These are phyloP conservation scores for Alternaria triticimaculans DNA, from an alignment of 2,329 filamentous ascomycete species.

Conservation along the genomic window DNA sequence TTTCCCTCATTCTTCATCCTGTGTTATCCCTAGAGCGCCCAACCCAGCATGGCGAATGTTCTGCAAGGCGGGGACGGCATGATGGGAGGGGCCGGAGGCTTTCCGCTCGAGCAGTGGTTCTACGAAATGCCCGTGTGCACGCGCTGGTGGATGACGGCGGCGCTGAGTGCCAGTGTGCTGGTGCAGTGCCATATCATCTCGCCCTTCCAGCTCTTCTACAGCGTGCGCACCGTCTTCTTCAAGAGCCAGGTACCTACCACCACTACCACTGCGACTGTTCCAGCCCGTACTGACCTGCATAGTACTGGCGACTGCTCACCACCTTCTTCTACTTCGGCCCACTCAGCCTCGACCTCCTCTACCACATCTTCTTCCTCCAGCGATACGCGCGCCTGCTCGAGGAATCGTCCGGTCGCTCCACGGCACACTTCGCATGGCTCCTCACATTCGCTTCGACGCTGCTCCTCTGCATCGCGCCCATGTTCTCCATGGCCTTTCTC, in stretches of 20 bases:
- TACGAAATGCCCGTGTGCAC: conserved; percentile 98
- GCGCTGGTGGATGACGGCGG: conserved; percentile 94
- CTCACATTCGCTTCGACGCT: conserved; percentile 82
- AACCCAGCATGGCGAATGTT: conserved; percentile 53
- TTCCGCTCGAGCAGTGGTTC: conserved; percentile 96
- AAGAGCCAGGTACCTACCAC: conserved; percentile 77
- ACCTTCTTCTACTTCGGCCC: conserved; percentile 98
- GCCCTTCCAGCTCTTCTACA: conserved; percentile 96
- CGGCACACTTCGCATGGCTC: conserved; percentile 94
- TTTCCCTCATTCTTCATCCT: no score
- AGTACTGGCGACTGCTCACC: conserved; percentile 97
- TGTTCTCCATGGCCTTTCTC: conserved; percentile 91
- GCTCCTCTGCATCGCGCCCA: conserved; percentile 80
- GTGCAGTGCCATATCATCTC: conserved; percentile 94
- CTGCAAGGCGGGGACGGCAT: conserved; percentile 52
- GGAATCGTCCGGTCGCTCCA: conserved; percentile 88
- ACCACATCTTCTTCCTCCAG: conserved; percentile 98
- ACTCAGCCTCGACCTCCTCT: conserved; percentile 89
- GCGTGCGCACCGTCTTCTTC: conserved; percentile 86
- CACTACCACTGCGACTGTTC: background rate
- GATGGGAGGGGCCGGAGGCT: conserved; percentile 62
- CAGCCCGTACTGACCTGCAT: conserved; percentile 9
- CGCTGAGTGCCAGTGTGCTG: conserved; percentile 82
- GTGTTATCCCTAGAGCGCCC: background rate
- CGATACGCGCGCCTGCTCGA: conserved; percentile 94